phyloP scores from a whole-genome alignment of 2,329 filamentous ascomycete genomes.

The Ascochyta fabae region DNA sequence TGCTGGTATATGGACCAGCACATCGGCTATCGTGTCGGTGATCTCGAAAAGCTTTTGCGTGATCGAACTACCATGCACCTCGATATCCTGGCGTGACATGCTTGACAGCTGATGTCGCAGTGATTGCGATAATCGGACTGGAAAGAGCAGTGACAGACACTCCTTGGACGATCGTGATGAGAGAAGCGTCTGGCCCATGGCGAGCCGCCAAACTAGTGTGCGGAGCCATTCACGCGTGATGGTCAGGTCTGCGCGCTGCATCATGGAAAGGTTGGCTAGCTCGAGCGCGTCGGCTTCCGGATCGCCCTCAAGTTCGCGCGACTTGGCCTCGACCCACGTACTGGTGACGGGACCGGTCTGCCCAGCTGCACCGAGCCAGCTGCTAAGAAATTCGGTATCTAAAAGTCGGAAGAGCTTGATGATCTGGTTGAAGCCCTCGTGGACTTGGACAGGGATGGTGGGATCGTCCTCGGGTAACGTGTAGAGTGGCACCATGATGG shows the following conservation, averaged over 20 bases:
- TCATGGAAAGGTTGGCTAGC: conserved; percentile 48
- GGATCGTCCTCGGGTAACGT: conserved; percentile 51
- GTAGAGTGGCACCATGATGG: conserved; percentile 50
- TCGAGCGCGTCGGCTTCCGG: conserved; percentile 48
- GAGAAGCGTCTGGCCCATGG: conserved; percentile 56
- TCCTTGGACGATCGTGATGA: conserved; percentile 49
- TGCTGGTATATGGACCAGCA: conserved; percentile 60
- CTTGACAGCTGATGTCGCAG: conserved; percentile 52
- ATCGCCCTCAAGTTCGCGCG: conserved; percentile 51
- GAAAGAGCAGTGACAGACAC: conserved; percentile 54
- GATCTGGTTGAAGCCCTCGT: conserved; percentile 54
- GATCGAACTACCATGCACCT: conserved; percentile 63
- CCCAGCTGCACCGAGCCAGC: conserved; percentile 50
- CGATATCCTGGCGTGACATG: conserved; percentile 56
- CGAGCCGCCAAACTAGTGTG: conserved; percentile 58
- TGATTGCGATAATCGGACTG: conserved; percentile 53
- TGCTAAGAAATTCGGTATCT: conserved; percentile 53
- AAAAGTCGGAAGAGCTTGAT: conserved; percentile 55
- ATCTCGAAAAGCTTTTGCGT: conserved; percentile 67
- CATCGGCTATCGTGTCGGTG: conserved; percentile 65
- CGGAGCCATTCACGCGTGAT: conserved; percentile 59
- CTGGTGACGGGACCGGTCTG: conserved; percentile 46
- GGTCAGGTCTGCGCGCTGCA: conserved; percentile 59
- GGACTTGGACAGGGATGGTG: conserved; percentile 48
- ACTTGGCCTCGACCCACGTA: conserved; percentile 56